A percentile compares a stretch with the other conserved stretches of the same genome.
These are phyloP conservation scores for Sarocladium brachiariae DNA, from an alignment of 2,329 filamentous ascomycete genomes.

Conservation along the genomic window DNA sequence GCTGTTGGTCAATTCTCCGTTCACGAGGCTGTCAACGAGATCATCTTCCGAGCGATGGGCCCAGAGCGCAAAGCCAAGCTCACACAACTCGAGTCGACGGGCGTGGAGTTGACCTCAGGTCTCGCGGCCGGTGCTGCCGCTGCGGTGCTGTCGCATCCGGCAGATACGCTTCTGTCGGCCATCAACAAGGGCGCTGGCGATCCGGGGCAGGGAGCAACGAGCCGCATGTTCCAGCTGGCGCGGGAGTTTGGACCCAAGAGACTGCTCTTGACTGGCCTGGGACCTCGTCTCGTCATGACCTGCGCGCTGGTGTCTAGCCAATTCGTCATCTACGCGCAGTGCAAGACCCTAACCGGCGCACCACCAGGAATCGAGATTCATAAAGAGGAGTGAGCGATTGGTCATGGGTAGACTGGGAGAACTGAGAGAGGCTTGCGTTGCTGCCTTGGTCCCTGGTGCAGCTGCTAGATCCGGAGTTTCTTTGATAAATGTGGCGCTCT, in stretches of 20 bases:
- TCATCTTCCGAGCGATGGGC: slow-evolving; percentile 64
- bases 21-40: slow-evolving; percentile 80
- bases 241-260: slow-evolving; percentile 43
- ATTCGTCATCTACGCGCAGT: slow-evolving; percentile 50
- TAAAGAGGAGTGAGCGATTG: slow-evolving; percentile 37
- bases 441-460: background rate
- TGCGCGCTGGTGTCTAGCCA: slow-evolving; percentile 45
- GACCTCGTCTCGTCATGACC: slow-evolving; percentile 46
- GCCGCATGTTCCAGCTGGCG: slow-evolving; percentile 45
- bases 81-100: slow-evolving; percentile 66
- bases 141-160: slow-evolving; percentile 82
- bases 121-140: slow-evolving; percentile 83
- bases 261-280: slow-evolving; percentile 39
- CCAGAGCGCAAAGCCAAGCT: slow-evolving; percentile 58
- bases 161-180: slow-evolving; percentile 56
- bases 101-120: slow-evolving; percentile 79
- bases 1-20: slow-evolving; percentile 93
- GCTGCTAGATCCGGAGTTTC: background rate
- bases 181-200: slow-evolving; percentile 50
- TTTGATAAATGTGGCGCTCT: background rate
- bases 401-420: background rate
- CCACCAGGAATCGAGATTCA: slow-evolving; percentile 47
- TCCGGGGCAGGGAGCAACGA: slow-evolving; percentile 38
- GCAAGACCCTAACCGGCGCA: slow-evolving; percentile 45
- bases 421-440: background rate